Conservation (phyloP, 768 basidiomycete genomes). For the Inosperma sp. region DNA sequence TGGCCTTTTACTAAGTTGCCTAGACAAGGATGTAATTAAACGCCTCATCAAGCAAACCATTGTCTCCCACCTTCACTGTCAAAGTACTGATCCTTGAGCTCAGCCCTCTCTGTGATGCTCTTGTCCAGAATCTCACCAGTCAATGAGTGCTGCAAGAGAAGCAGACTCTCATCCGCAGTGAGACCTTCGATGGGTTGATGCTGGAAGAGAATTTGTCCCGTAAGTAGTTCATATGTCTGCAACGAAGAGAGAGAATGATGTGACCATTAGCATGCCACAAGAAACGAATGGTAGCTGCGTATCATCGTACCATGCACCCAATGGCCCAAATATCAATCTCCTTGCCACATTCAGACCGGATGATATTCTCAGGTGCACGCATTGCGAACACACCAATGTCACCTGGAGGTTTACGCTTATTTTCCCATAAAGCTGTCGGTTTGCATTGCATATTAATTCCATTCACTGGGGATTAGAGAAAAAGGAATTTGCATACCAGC, state of each 20-base stretch:
- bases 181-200: too few species aligned
- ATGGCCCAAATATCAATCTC: slow-evolving; percentile 3
- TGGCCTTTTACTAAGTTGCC: not conserved
- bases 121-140: slow-evolving; percentile 1
- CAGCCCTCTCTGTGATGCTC: not conserved
- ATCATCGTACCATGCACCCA: slow-evolving; percentile 2
- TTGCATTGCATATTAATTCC: not conserved
- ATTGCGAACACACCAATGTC: not conserved
- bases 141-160: slow-evolving; percentile 3
- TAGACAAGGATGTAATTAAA: slow-evolving; percentile 1
- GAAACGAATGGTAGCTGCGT: not conserved
- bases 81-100: slow-evolving; percentile 1
- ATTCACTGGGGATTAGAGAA: not conserved
- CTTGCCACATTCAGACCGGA: not conserved
- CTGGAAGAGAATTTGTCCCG: not conserved
- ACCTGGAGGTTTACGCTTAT: not conserved
- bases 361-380: not conserved
- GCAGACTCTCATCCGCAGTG: not conserved
- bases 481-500: not conserved
- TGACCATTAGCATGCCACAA: too few species aligned
- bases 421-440: not conserved
- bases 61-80: slow-evolving; percentile 2
- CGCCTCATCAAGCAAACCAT: not conserved
- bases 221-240: slow-evolving; percentile 1
- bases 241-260: too few species aligned